Base-by-base conservation (phyloP, 2,329 filamentous ascomycete species). In the Fusarium sacchari region DNA sequence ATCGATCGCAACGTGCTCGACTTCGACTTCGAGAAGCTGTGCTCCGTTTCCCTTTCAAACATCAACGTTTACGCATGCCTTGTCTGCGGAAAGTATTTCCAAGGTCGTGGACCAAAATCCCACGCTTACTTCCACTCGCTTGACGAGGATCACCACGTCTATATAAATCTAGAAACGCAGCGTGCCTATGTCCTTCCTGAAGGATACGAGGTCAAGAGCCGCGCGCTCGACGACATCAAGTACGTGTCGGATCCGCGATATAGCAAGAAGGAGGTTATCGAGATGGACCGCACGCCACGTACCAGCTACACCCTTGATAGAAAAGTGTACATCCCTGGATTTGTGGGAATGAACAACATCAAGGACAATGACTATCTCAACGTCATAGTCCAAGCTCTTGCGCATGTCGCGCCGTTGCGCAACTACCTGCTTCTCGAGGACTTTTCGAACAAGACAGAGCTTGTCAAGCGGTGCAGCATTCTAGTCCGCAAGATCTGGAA, bases 361-460 rank as follows among this genome's bases (percentile, higher is more conserved):
- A 99, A 99, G 83, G 94, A 96, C 66, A 99, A 99, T 84, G 96
- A 99, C 85, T 99, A 99, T 84, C 89, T 98, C 80, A 99, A 99
- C 80, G 96, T 97, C 32, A 90, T 98, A 7, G 92, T 97, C 55
- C 96, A 99, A 82, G 92, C 95, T 12, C 88, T 99, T 42, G 92
- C 96, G 6, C 96, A 99, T 82, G 94, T 98, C 32, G 86, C 91
- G 26, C 96, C 96, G 8, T 86, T 99, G 75, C 91, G 96, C 39
- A 98, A 98, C 81, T 98, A 91, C 84, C 91, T 98, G 80, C 91
- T 99, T 78, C 89, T 98, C 3, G 94, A 97, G 80, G 89, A 97
- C 76, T 92, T 98, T 58, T 87, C 88, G 17, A 88, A 87, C 65
- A 91, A 82, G 34, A 76, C 94, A 6, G 95, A 98, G 83, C 90